Evolutionary conservation across 768 basidiomycete species (phyloP).

Genomic region (Nidularia sp.): DNA sequence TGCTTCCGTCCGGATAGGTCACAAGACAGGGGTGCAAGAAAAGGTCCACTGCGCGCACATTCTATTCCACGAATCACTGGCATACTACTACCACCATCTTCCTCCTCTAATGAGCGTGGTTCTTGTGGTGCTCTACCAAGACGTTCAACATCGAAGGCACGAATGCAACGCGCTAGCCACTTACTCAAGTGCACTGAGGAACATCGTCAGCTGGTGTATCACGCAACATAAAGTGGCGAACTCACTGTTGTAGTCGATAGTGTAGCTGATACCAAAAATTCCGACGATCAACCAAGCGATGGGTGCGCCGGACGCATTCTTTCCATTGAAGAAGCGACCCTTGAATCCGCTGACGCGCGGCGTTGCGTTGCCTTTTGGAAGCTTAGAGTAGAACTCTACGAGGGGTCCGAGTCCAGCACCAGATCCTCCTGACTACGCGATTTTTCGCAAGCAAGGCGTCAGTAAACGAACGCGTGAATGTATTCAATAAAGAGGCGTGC

Average conservation of each 20-base stretch:
- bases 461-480: slow-evolving; percentile 6
- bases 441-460: not conserved
- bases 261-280: slow-evolving; percentile 78
- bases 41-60: no score
- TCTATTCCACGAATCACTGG: no score
- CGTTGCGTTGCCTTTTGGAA: slow-evolving; percentile 84
- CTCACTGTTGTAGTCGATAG: slow-evolving; percentile 87
- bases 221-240: slow-evolving; percentile 17
- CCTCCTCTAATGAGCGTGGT: slow-evolving; percentile 66
- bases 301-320: slow-evolving; percentile 77
- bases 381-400: slow-evolving; percentile 94
- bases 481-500: slow-evolving; percentile 16
- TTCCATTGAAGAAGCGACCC: slow-evolving; percentile 78
- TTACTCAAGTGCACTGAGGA: slow-evolving; percentile 78
- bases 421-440: slow-evolving; percentile 67
- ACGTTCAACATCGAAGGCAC: slow-evolving; percentile 14
- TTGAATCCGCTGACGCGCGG: slow-evolving; percentile 64
- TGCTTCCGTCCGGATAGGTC: no score
- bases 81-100: no score
- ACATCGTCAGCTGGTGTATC: slow-evolving; percentile 1
- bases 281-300: slow-evolving; percentile 58
- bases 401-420: slow-evolving; percentile 79
- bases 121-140: slow-evolving; percentile 80
- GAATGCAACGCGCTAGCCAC: slow-evolving; percentile 18
- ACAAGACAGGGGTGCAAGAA: no score